These are phyloP conservation scores for Symmetrospora coprosmae DNA, from an alignment of 768 basidiomycete genomes.

Conservation along the genomic window DNA sequence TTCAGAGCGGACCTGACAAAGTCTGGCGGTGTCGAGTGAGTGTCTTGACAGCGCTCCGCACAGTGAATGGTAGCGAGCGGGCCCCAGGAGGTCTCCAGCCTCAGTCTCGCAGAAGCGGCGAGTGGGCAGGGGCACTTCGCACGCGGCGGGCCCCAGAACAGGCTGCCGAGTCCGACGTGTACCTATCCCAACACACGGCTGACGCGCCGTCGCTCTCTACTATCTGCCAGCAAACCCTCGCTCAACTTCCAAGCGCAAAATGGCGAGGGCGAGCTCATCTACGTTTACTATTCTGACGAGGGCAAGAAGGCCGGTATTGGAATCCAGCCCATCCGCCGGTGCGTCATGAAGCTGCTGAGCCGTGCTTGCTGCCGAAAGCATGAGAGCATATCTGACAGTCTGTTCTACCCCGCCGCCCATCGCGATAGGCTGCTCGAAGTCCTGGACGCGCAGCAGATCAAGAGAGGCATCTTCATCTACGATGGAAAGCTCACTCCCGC, in stretches of 20 bases:
- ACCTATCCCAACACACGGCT: not conserved
- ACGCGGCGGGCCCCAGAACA: too few relatives aligned
- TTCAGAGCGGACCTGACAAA: slow-evolving; percentile 61
- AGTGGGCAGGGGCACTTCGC: too few relatives aligned
- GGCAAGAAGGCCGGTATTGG: slow-evolving; percentile 55
- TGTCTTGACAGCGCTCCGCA: too few relatives aligned
- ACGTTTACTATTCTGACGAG: slow-evolving; percentile 91
- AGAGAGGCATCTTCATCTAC: slow-evolving; percentile 86
- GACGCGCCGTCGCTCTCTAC: not conserved
- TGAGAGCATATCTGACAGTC: not conserved
- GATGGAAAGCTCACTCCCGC: slow-evolving; percentile 92
- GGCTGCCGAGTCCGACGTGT: not conserved
- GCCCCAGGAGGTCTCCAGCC: too few relatives aligned
- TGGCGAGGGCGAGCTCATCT: slow-evolving; percentile 65
- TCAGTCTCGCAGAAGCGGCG: too few relatives aligned
- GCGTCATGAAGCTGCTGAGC: slow-evolving; percentile 35
- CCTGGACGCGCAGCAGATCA: slow-evolving; percentile 78
- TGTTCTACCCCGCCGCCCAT: not conserved
- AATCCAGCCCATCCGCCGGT: slow-evolving; percentile 97
- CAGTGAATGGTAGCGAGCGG: too few relatives aligned
- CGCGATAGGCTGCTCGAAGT: slow-evolving; percentile 63
- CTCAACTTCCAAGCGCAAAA: slow-evolving; percentile 74
- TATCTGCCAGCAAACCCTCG: slow-evolving; percentile 53
- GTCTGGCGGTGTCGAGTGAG: slow-evolving; percentile 72
- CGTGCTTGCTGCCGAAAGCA: not conserved